phyloP scores from a whole-genome alignment of 306 rosid genomes.

The Cicer yamashitae region DNA sequence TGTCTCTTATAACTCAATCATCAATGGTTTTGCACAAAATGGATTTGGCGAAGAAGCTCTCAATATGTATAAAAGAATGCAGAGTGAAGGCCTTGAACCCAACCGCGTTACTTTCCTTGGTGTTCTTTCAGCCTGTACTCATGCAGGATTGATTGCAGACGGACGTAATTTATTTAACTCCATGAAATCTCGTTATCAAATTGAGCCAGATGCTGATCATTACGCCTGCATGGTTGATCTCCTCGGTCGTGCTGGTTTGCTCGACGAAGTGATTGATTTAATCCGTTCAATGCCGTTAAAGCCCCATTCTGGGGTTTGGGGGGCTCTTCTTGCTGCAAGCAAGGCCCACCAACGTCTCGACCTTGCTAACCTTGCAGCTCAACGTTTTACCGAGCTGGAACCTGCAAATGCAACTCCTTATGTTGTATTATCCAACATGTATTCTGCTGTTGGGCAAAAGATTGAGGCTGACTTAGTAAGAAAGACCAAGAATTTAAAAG shows the following conservation, averaged over 20 bases:
- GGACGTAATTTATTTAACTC: constrained; percentile 62
- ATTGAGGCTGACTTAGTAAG: constrained; percentile 57
- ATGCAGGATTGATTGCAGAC: constrained; percentile 73
- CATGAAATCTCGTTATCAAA: constrained; percentile 58
- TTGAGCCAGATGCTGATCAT: constrained; percentile 75
- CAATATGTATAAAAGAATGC: constrained; percentile 62
- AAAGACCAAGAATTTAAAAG: constrained; percentile 56
- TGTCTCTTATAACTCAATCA: constrained; percentile 70
- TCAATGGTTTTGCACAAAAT: constrained; percentile 79
- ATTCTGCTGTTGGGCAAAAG: constrained; percentile 61
- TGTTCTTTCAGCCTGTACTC: constrained; percentile 85
- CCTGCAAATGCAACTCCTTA: constrained; percentile 83
- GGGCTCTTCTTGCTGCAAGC: constrained; percentile 84
- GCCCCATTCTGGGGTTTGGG: constrained; percentile 85
- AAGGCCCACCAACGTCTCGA: constrained; percentile 63
- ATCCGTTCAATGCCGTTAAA: constrained; percentile 69
- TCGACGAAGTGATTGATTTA: constrained; percentile 66
- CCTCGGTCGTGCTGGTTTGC: constrained; percentile 80
- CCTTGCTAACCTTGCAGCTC: constrained; percentile 77
- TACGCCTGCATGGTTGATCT: constrained; percentile 89
- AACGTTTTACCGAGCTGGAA: constrained; percentile 59
- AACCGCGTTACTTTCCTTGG: constrained; percentile 72
- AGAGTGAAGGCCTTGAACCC: constrained; percentile 57
- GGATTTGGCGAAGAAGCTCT: constrained; percentile 75
- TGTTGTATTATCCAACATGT: constrained; percentile 68